These are phyloP conservation scores for Tolypocladium album DNA, from an alignment of 2,329 filamentous ascomycete species.

Conservation along the genomic window DNA sequence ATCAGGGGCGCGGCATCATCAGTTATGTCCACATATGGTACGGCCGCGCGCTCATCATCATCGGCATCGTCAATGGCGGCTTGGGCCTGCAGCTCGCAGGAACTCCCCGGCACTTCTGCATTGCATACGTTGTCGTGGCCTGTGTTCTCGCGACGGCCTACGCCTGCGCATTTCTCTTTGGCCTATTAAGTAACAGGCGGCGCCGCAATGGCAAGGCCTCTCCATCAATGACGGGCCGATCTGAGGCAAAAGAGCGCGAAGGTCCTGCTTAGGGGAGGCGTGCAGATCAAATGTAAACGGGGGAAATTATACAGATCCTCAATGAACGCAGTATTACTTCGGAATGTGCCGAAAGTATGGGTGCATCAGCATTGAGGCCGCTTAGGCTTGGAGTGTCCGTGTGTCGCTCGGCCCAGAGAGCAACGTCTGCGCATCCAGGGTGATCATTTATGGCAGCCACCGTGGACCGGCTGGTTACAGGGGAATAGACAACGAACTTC, in stretches of 20 bases:
- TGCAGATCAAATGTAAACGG: not conserved
- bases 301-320: not conserved
- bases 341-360: not conserved
- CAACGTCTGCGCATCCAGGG: not conserved
- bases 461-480: not conserved
- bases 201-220: not conserved
- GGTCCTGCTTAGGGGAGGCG: not conserved
- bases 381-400: not conserved
- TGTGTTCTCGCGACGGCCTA: conserved; percentile 38
- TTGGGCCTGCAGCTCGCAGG: conserved; percentile 43
- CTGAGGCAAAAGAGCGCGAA: not conserved
- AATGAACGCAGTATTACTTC: not conserved
- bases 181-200: conserved; percentile 2
- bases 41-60: conserved; percentile 44
- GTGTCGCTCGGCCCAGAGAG: not conserved
- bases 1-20: conserved; percentile 35
- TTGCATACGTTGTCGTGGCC: conserved; percentile 46
- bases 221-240: not conserved
- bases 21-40: conserved; percentile 53
- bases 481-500: no score
- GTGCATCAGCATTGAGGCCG: not conserved
- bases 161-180: conserved; percentile 14
- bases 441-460: not conserved
- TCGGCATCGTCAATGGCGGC: conserved; percentile 54
- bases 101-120: conserved; percentile 28